A percentile compares a stretch with the other conserved stretches of the same genome.
Evolutionary conservation across 2,329 filamentous ascomycete species (phyloP).

Genomic region (Alternaria sp.): DNA sequence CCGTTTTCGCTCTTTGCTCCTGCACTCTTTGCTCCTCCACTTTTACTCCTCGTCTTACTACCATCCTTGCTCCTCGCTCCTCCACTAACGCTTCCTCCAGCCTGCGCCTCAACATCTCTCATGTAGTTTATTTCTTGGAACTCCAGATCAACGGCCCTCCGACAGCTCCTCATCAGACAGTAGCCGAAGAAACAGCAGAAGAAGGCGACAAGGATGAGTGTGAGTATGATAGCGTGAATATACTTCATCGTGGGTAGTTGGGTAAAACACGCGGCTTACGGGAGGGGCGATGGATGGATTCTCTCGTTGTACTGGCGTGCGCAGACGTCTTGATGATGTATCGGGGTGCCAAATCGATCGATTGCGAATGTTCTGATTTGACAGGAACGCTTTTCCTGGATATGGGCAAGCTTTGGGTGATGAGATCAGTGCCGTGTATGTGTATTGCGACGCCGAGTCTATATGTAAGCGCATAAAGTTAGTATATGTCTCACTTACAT

Average conservation of each 20-base stretch:
- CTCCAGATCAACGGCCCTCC: constrained; percentile 25
- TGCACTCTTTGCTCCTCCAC: neutral
- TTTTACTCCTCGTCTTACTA: neutral
- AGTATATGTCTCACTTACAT: too few relatives aligned
- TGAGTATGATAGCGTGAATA: constrained; percentile 24
- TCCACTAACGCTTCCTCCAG: neutral
- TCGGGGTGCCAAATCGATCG: neutral
- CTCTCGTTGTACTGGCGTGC: neutral
- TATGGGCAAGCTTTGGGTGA: neutral
- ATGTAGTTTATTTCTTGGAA: constrained; percentile 14
- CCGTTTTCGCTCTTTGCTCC: neutral
- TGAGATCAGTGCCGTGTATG: neutral
- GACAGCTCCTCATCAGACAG: constrained; percentile 25
- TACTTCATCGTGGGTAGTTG: constrained; percentile 11
- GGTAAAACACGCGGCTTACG: neutral
- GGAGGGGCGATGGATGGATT: neutral
- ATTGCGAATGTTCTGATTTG: neutral
- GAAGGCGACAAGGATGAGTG: constrained; percentile 18
- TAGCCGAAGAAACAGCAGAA: constrained; percentile 29
- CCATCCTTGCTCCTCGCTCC: neutral
- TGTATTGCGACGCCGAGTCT: neutral
- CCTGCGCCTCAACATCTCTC: constrained; percentile 12
- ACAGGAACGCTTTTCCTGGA: neutral
- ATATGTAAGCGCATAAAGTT: too few relatives aligned
- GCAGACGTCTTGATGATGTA: neutral